Evolutionary conservation across 371 early-diverging fungal genomes (phyloP).

Genomic region (Capillidium rhysosporum): DNA sequence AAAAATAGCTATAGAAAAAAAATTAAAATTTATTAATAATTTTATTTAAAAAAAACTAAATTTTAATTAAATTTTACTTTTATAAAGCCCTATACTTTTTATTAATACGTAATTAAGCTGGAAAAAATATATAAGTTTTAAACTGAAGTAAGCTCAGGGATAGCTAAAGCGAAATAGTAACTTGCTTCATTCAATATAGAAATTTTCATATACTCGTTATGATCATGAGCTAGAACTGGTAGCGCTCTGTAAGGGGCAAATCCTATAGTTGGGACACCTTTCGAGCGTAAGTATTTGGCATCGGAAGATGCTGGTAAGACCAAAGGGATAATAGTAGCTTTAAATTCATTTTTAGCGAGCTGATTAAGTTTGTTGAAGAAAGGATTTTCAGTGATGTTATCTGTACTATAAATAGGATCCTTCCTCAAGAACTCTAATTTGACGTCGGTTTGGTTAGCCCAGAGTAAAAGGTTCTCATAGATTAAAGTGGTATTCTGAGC

Average conservation of each 20-base stretch:
- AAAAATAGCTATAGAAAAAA: no score
- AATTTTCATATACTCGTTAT: conserved; percentile 51
- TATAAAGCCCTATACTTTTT: no score
- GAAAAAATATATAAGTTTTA: no score
- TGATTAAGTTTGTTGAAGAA: background rate
- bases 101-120: no score
- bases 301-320: background rate
- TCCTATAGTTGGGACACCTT: background rate
- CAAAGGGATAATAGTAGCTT: background rate
- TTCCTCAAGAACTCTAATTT: background rate
- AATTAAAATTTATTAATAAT: no score
- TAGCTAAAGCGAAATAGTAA: no score
- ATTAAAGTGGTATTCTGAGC: background rate
- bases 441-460: background rate
- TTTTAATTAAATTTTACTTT: no score
- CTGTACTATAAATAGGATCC: background rate
- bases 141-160: no score
- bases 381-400: background rate
- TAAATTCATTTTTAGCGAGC: background rate
- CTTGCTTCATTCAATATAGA: conserved; percentile 8
- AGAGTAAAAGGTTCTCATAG: background rate
- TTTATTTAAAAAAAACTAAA: no score
- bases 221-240: conserved; percentile 46
- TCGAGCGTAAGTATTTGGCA: background rate
- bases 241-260: conserved; percentile 12